Base-by-base conservation (phyloP, 192 early-diverging fungal genomes). In the Podila clonocystis region DNA sequence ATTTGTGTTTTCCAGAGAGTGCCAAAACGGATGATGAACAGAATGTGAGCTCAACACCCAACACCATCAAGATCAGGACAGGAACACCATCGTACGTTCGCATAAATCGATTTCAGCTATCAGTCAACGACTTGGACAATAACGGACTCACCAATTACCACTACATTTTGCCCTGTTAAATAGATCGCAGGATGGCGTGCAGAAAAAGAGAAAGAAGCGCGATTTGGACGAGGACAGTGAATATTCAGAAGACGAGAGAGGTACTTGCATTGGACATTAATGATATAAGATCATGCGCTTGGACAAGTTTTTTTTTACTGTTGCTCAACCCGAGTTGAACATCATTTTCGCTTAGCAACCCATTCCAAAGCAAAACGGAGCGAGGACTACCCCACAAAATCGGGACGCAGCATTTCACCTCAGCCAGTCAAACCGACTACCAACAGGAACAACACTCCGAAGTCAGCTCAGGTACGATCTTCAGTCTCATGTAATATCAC, bases 211-310 rank as follows among this genome's bases (percentile, higher is more conserved):
- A 58, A 72, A 72, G 65, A 80, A 80, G 28, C 70, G 68, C 12
- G 70, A 79, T 22, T 36, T 80, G 57, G 77, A 80, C 13, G 77
- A 80, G 3, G 77, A 80, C 41, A 80, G 77, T 20, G 77, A 80
- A 61, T 80, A 73, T 61, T 80, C 77, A 20, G 77, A 80, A 48
- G 77, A 80, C 30, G 77, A 80, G 20, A 26, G 77, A 80, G 77
- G 76, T 72, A 67, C n/a, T 4, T 15, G 28, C 41, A 17, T 50
- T 38, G 63, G 34, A 66, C 12, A 34, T 24, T 33, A n/a, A 28
- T 58, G 19, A 22, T 15, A 22, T 15, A 26, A 15, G 2, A 30
- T 15, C 41, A 45, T 3, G 41, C 15, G 2, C 41, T 45, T 45
- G 41, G 41, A 45, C 12, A 15, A 45, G 5, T 41, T 45, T 45